Evolutionary conservation across 306 rosid genomes (phyloP).

Genomic region (Alnus glutinosa): DNA sequence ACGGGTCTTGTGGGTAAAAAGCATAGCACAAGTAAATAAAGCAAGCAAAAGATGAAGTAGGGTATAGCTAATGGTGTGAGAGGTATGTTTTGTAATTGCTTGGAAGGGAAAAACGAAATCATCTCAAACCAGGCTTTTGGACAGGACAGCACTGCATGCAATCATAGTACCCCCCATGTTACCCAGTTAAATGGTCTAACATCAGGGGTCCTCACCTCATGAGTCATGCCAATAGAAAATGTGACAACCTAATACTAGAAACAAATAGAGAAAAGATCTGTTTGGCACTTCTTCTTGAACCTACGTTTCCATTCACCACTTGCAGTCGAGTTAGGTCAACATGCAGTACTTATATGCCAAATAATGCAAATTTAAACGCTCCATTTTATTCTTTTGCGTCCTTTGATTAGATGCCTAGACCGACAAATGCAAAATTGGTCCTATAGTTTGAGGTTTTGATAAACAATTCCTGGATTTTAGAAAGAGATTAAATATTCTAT

Average conservation of each 20-base stretch:
- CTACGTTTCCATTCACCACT: too few species aligned
- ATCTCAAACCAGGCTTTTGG: constrained; percentile 8
- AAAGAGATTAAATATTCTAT: too few species aligned
- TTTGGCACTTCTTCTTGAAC: not conserved
- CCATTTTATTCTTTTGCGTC: not conserved
- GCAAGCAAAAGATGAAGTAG: constrained; percentile 1
- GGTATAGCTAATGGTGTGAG: not conserved
- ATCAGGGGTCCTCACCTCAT: constrained; percentile 5
- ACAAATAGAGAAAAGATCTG: too few species aligned
- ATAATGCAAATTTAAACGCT: not conserved
- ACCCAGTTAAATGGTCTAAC: not conserved
- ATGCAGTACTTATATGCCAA: not conserved
- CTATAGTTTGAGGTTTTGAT: too few species aligned
- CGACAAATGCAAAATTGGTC: too few species aligned
- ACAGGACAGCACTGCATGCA: constrained; percentile 3
- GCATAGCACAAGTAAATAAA: not conserved
- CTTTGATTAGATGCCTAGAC: not conserved
- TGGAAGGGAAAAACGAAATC: not conserved
- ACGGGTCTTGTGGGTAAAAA: not conserved
- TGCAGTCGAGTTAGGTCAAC: not conserved
- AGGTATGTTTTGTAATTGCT: not conserved
- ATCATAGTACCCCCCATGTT: constrained; percentile 4
- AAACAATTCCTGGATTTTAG: too few species aligned
- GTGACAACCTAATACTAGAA: not conserved
- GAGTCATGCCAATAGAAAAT: not conserved